These are phyloP conservation scores for Dictyostelium purpureum DNA, from an alignment of 78 protist species.

Conservation along the genomic window DNA sequence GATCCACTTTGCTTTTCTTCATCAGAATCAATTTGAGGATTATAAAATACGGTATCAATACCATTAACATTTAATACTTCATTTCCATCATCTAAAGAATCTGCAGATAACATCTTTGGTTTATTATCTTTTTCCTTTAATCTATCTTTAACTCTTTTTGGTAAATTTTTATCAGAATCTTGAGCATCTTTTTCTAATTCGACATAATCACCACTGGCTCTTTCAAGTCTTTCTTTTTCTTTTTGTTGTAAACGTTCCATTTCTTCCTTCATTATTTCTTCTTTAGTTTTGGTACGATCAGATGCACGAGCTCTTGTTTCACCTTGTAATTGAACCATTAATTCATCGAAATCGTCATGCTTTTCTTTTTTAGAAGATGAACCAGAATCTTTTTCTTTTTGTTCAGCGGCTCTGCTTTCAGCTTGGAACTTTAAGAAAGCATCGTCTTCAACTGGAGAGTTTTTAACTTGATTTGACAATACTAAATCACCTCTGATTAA, in stretches of 20 bases:
- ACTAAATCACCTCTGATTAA: slow-evolving; percentile 47
- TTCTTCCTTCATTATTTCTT: slow-evolving; percentile 63
- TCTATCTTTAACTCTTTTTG: not conserved
- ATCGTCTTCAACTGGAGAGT: not conserved
- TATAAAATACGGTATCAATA: not conserved
- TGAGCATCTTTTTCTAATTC: slow-evolving; percentile 18
- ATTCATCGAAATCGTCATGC: slow-evolving; percentile 56
- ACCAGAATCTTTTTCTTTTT: not conserved
- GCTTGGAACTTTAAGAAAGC: slow-evolving; percentile 30
- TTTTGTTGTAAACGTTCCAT: slow-evolving; percentile 56
- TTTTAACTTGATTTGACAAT: not conserved
- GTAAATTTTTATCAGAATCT: slow-evolving; percentile 5
- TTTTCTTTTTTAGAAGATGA: not conserved
- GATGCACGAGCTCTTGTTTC: slow-evolving; percentile 60
- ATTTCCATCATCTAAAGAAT: slow-evolving; percentile 14
- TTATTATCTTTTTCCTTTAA: slow-evolving; percentile 25
- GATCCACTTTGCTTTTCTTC: not conserved
- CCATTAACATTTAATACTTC: slow-evolving; percentile 5
- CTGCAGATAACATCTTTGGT: slow-evolving; percentile 28
- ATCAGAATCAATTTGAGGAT: not conserved
- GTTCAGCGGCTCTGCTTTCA: not conserved
- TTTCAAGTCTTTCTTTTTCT: slow-evolving; percentile 70
- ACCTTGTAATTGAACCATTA: slow-evolving; percentile 17
- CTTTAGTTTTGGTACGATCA: slow-evolving; percentile 73
- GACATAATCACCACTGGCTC: slow-evolving; percentile 65